Base-by-base conservation (phyloP, 2,329 filamentous ascomycete genomes). In the Trichoderma arundinaceum region DNA sequence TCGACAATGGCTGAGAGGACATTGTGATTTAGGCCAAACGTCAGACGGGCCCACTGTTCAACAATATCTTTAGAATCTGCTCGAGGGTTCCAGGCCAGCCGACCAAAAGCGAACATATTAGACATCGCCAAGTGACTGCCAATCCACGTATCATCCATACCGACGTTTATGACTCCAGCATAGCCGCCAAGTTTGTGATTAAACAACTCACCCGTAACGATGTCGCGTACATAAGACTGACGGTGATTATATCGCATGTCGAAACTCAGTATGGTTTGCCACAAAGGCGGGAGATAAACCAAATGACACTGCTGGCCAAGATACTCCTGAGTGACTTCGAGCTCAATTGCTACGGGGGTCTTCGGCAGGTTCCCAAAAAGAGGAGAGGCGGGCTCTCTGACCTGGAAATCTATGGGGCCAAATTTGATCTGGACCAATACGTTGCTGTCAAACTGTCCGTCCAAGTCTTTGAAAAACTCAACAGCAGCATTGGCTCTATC, bases 371-470 rank as follows among this genome's bases (percentile, higher is more conserved):
- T 6, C 67, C 82, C 82, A 68, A 92, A 90, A 1, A 92, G 76
- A 0, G 90, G 89, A 4, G 86, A 90, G 1, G 82, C 76, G 1
- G 89, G 86, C 73, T 91, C 89, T 41, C 89, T 84, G 10, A 91
- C 87, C 71, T 91, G 89, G 74, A 92, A 91, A 72, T 92, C 89
- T 66, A 91, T 91, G 0, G 89, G 88, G 0, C 90, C 89, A 68
- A 89, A 90, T 75, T 92, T 92, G 75, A 92, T 88, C 72, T 92
- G 89, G 2, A 92, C 81, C 0, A 92, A 81, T 0, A 91, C 88
- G 53, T 92, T 92, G 52, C 88, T 86, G 22, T 89, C 86, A 65
- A 92, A 92, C 66, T 87, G 74, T 5, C 82, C 84, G 70, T 92
- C 89, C 0, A 91, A 81, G 0, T 81, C 80, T 15, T 85, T 79